Evolutionary conservation across 306 rosid genomes (phyloP).

Genomic region (Nissolia schottii): DNA sequence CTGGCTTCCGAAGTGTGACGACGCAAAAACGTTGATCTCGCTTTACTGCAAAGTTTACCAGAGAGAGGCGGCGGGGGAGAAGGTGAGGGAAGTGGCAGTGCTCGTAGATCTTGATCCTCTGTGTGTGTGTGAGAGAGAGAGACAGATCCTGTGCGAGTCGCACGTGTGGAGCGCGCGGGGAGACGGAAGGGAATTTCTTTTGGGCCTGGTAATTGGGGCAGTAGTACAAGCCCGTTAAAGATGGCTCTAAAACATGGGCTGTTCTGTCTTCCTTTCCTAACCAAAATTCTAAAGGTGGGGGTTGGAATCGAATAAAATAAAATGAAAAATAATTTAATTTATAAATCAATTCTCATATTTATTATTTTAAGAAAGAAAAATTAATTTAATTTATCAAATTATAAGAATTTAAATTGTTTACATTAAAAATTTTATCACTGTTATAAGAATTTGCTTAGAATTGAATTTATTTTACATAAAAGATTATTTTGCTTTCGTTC

Average conservation of each 20-base stretch:
- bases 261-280: neutral
- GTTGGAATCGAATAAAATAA: no score
- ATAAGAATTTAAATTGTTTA: no score
- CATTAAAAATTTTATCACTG: no score
- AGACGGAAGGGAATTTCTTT: neutral
- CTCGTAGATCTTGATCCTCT: conserved; percentile 46
- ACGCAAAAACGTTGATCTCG: conserved; percentile 14
- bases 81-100: conserved; percentile 1
- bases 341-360: no score
- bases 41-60: conserved; percentile 3
- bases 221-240: neutral
- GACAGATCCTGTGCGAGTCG: conserved; percentile 25
- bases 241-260: no score
- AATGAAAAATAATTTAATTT: no score
- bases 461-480: no score
- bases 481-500: no score
- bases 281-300: no score
- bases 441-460: no score
- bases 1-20: conserved; percentile 2
- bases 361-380: no score
- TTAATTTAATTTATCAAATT: no score
- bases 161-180: conserved; percentile 34
- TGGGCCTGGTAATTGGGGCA: conserved; percentile 10
- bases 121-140: neutral
- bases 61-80: neutral